Percentiles rank a stretch among this genome's conserved stretches.
These are phyloP conservation scores for Pyrenophora tritici-repentis DNA, from an alignment of 2,329 filamentous ascomycete genomes.

Conservation along the genomic window DNA sequence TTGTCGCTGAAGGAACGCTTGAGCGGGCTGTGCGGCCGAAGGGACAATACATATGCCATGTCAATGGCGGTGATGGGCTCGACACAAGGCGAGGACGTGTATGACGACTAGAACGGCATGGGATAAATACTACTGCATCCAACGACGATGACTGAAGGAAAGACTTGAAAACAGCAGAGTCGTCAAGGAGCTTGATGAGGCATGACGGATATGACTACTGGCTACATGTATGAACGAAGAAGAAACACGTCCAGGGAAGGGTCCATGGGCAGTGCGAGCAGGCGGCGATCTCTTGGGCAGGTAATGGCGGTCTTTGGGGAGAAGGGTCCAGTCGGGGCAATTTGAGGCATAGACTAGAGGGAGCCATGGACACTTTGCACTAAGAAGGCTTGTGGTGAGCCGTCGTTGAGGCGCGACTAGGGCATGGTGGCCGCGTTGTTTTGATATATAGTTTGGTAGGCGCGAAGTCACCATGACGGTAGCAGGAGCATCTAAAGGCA, in stretches of 20 bases:
- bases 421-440: slow-evolving; percentile 14
- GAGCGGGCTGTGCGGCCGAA: slow-evolving; percentile 47
- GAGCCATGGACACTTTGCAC: slow-evolving; percentile 12
- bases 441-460: slow-evolving; percentile 6
- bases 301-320: slow-evolving; percentile 11
- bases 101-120: slow-evolving; percentile 35
- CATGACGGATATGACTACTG: slow-evolving; percentile 17
- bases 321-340: slow-evolving; percentile 26
- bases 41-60: slow-evolving; percentile 50
- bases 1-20: slow-evolving; percentile 51
- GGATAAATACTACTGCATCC: slow-evolving; percentile 46
- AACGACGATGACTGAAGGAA: slow-evolving; percentile 37
- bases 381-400: slow-evolving; percentile 8
- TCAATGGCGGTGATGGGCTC: slow-evolving; percentile 17
- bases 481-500: slow-evolving; percentile 5
- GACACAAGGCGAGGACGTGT: slow-evolving; percentile 29
- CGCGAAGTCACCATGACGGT: slow-evolving; percentile 14
- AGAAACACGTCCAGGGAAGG: slow-evolving; percentile 23
- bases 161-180: slow-evolving; percentile 25
- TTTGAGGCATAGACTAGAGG: slow-evolving; percentile 19
- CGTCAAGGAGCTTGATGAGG: slow-evolving; percentile 12
- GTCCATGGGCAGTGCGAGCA: slow-evolving; percentile 21
- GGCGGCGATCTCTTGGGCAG: slow-evolving; percentile 7
- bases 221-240: slow-evolving; percentile 16
- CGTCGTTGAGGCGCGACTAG: slow-evolving; percentile 2